A percentile compares a stretch with the other conserved stretches of the same genome.
phyloP scores from a whole-genome alignment of 2,329 filamentous ascomycete genomes.

The Aureobasidium sp. region DNA sequence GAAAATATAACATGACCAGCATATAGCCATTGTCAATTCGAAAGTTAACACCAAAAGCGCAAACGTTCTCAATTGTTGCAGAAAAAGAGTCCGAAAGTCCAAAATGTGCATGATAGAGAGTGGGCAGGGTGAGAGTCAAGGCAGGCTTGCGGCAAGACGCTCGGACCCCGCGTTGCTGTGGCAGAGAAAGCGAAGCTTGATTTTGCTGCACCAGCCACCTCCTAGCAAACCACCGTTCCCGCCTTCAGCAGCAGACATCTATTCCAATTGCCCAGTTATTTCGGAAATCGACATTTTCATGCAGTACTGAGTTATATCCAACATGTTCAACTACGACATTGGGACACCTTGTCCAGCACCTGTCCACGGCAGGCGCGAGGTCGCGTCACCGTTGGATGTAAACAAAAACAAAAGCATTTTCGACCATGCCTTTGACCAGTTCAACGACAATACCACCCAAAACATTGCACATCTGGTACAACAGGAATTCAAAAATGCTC shows the following conservation, averaged over 20 bases:
- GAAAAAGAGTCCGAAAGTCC: neutral
- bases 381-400: conserved; percentile 10
- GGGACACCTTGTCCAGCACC: conserved; percentile 11
- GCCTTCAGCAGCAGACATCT: neutral
- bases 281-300: neutral
- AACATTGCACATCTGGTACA: conserved; percentile 20
- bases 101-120: neutral
- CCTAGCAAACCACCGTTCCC: neutral
- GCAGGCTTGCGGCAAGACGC: neutral
- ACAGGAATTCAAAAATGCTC: conserved; percentile 23
- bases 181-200: neutral
- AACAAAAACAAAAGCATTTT: conserved; percentile 13
- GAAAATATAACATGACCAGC: no score
- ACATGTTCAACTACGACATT: conserved; percentile 7
- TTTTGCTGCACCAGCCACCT: conserved; percentile 5
- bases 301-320: conserved; percentile 2
- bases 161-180: neutral
- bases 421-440: conserved; percentile 5
- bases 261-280: neutral
- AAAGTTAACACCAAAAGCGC: no score
- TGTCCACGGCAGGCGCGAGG: neutral
- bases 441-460: conserved; percentile 18
- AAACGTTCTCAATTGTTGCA: neutral
- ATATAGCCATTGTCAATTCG: no score
- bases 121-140: neutral